Evolutionary conservation across 148 eudicot species (phyloP).

Genomic region (Silene latifolia): DNA sequence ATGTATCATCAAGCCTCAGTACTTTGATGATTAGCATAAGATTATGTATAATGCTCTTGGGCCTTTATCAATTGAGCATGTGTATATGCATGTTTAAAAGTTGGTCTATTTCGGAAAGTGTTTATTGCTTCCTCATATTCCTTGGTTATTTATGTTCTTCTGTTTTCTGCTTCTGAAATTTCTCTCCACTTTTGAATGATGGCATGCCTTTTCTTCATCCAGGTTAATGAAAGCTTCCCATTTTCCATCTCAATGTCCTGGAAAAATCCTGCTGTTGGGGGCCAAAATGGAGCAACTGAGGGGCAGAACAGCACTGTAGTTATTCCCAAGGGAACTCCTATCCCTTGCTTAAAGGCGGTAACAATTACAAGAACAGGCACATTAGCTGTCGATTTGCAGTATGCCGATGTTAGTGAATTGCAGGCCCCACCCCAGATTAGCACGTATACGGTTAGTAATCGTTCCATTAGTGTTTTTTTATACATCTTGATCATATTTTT

Average conservation of each 20-base stretch:
- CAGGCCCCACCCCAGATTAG: conserved; percentile 79
- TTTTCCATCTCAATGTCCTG: conserved; percentile 80
- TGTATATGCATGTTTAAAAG: neutral
- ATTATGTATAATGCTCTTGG: neutral
- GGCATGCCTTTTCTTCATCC: neutral
- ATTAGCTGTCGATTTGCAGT: conserved; percentile 62
- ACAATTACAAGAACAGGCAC: conserved; percentile 75
- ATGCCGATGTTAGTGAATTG: conserved; percentile 79
- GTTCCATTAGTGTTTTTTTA: neutral
- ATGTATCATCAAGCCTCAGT: neutral
- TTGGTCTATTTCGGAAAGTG: neutral
- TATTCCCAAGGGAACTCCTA: conserved; percentile 79
- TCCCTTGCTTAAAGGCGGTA: conserved; percentile 82
- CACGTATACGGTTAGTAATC: conserved; percentile 60
- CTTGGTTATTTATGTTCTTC: neutral
- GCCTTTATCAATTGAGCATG: neutral
- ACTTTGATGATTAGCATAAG: neutral
- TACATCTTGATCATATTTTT: neutral
- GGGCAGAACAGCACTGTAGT: conserved; percentile 63
- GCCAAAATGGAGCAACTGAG: conserved; percentile 53
- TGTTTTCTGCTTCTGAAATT: neutral
- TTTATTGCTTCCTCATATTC: neutral
- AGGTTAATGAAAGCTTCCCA: conserved; percentile 90
- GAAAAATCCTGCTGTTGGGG: conserved; percentile 56
- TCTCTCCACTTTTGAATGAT: neutral